Evolutionary conservation across 345 rosid genomes (phyloP), one percentile per base, ranked within the genome.

Genomic region (Bruguiera sexangula): DNA sequence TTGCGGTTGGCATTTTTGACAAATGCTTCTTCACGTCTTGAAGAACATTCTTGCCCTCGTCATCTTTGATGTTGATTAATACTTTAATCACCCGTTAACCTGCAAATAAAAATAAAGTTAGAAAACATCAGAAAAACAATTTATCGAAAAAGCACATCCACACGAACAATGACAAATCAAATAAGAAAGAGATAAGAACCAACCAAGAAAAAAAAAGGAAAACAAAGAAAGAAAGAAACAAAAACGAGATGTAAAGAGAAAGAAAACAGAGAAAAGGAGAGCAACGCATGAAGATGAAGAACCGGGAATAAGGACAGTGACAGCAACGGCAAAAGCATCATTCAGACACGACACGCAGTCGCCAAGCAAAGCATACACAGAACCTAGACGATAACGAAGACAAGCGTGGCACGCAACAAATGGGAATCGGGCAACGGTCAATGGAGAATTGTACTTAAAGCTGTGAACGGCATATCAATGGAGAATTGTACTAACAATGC

Each of bases 91-190:
- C 52, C 37, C 26, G 3, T 73, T 67, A 37, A n/a, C 79, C 83
- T 76, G 81, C 81, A 59, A 70, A 73, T 67, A 53, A 62, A 20
- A 29, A 7, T 22, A 6, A 6, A 37, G 55, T 9, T 37, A 19
- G 54, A 26, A 60, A 27, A 19, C 8, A 13, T 13, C 50, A 15
- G 50, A 43, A 43, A 43, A 43, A 43, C 19, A 13, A 15, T 43
- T 43, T 43, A 11, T 43, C 18, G 15, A 15, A 15, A 43, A 43
- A 43, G 1, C 50, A 43, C 5, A 43, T 3, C 4, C 50, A 43
- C 50, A 13, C 16, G 10, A 9, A 43, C 48, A 11, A 11, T 8
- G 43, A 9, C 43, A 37, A 37, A 37, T 37, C 43, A 1, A 8
- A 8, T 8, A 37, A 37, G 43, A 37, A 37, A 37, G 15, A 37